A percentile compares a stretch with the other conserved stretches of the same genome.
Evolutionary conservation across 371 early-diverging fungal species (phyloP).

Genomic region (Neoconidiobolus thromboides): DNA sequence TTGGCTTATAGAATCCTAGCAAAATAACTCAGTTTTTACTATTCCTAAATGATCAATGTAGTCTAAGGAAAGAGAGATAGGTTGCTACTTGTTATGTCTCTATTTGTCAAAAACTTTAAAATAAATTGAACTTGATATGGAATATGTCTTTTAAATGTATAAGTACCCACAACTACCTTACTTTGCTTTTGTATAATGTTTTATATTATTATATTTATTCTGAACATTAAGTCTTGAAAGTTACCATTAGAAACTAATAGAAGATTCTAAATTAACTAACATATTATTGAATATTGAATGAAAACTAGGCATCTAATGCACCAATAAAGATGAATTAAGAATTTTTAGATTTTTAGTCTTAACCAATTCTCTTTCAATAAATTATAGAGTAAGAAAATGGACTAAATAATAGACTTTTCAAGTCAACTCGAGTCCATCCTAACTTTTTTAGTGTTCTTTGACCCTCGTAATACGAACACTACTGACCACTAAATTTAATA

Average conservation of each 20-base stretch:
- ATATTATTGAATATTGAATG: too few relatives aligned
- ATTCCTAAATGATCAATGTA: neutral
- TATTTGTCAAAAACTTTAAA: too few relatives aligned
- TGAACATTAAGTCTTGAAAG: neutral
- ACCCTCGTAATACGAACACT: constrained; percentile 4
- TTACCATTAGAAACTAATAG: neutral
- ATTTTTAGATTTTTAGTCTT: neutral
- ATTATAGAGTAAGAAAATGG: neutral
- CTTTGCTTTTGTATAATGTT: neutral
- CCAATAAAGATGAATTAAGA: too few relatives aligned
- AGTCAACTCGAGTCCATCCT: neutral
- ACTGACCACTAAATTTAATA: neutral
- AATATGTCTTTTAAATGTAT: neutral
- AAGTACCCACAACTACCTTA: neutral
- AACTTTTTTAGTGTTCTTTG: neutral
- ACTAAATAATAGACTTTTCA: neutral
- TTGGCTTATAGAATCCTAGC: neutral
- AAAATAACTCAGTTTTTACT: neutral
- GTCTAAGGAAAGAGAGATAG: neutral
- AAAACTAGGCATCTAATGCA: too few relatives aligned
- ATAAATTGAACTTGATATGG: too few relatives aligned
- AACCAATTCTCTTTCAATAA: neutral
- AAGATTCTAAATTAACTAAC: too few relatives aligned
- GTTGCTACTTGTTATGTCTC: too few relatives aligned
- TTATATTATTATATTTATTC: neutral